Base-by-base conservation (phyloP, 2,329 filamentous ascomycete species). In the Hyphodiscus sp. region DNA sequence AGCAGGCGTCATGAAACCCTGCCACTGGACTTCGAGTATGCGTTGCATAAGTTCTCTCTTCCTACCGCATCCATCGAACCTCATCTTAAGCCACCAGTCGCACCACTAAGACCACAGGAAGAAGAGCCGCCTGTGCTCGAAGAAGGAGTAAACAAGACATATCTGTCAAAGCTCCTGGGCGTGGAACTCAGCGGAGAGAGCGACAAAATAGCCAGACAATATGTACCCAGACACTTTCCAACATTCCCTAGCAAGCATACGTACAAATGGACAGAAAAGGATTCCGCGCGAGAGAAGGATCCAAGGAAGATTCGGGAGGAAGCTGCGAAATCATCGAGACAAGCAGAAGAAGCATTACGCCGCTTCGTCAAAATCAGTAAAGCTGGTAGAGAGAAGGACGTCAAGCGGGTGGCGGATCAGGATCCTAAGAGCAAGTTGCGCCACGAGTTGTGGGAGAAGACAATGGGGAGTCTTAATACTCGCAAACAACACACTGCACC, bases 201-300 rank as follows among this genome's bases (percentile, higher is more conserved):
- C 1, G 82, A 85, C 58, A 83, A 82, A 61, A 73, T 77, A 9
- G 67, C 72, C 13, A 79, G 78, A 61, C 52, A 67, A 20, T 83
- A 81, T 66, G 83, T 86, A 11, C 82, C 82, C 0, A 68, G 70
- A 38, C 74, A 74, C 0, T 83, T 86, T 49, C 82, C 82, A 0
- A 73, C 77, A 10, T 85, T 85, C 55, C 82, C 82, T 0, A 83
- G 81, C 65, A 79, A 78, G 45, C 81, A 85, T 61, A 85, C 82
- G 2, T 86, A 84, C 68, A 77, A 75, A 41, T 80, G 77, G 62
- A 85, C 82, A 0, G 77, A 78, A 1, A 74, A 76, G 33, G 70
- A 70, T 47, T 66, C 56, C 53, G 64, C 44, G 61, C 73, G 78
- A 18, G 73, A 78, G 55, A 71, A 69, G 8, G 78, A 83, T 54